Evolutionary conservation across 2,329 filamentous ascomycete species (phyloP).

Genomic region (Aspergillus awamori): DNA sequence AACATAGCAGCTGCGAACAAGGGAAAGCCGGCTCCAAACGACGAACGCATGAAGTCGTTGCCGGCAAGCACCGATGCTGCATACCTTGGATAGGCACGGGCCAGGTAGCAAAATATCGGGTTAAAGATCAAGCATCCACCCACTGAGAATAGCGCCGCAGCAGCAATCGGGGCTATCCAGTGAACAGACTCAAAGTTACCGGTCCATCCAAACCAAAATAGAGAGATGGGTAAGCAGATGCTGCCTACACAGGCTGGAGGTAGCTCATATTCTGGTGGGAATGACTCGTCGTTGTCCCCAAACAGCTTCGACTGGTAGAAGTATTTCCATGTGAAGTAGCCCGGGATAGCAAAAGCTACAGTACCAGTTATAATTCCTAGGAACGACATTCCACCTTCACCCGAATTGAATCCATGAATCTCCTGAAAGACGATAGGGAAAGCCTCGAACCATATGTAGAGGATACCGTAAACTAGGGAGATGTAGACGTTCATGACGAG

Average conservation of each 20-base stretch:
- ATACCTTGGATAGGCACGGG: constrained; percentile 70
- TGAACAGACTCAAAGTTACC: constrained; percentile 57
- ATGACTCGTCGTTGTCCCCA: constrained; percentile 24
- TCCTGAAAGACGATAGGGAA: too few species aligned
- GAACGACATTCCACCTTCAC: too few species aligned
- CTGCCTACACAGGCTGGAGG: constrained; percentile 64
- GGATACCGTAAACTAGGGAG: too few species aligned
- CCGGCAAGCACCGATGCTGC: constrained; percentile 72
- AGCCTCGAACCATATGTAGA: too few species aligned
- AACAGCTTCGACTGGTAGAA: constrained; percentile 19
- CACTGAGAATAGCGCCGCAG: constrained; percentile 66
- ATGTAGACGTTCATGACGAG: too few species aligned
- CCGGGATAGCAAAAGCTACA: too few species aligned
- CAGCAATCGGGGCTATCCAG: constrained; percentile 70
- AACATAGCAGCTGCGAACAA: constrained; percentile 40
- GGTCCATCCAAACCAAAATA: constrained; percentile 70
- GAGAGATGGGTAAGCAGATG: constrained; percentile 63
- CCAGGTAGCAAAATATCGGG: constrained; percentile 73
- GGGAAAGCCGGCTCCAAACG: constrained; percentile 42
- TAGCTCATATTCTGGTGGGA: constrained; percentile 49
- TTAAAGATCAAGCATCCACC: constrained; percentile 73
- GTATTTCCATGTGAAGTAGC: constrained; percentile 39
- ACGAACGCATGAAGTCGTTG: constrained; percentile 72
- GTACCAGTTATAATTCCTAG: too few species aligned
- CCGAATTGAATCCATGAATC: too few species aligned